Conservation (phyloP, 495 filamentous ascomycete genomes). For the Stereocaulon alpinum region DNA sequence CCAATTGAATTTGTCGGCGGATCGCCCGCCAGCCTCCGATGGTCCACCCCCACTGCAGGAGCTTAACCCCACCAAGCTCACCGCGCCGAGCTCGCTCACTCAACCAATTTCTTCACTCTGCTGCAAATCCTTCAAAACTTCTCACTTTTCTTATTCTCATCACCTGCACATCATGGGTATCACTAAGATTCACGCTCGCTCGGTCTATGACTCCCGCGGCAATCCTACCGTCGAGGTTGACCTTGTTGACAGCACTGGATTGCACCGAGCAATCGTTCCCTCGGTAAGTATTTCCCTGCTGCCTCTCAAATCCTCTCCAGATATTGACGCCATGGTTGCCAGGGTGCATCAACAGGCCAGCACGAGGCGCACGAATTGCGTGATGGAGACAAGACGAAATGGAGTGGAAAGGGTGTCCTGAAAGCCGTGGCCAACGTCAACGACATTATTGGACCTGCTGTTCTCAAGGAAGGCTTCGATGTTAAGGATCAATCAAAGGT, state of each 20-base stretch:
- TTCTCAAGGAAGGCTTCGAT: slow-evolving; percentile 88
- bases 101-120: background rate
- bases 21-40: background rate
- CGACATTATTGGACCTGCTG: slow-evolving; percentile 74
- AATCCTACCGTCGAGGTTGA: slow-evolving; percentile 96
- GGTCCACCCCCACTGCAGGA: background rate
- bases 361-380: slow-evolving; percentile 98
- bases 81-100: background rate
- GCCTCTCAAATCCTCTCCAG: background rate
- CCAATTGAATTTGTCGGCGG: background rate
- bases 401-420: slow-evolving; percentile 77
- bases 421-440: slow-evolving; percentile 98
- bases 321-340: background rate
- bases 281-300: slow-evolving; percentile 93
- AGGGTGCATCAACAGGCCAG: slow-evolving; percentile 50
- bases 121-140: background rate
- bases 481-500: slow-evolving; percentile 94
- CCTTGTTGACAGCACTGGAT: slow-evolving; percentile 88
- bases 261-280: slow-evolving; percentile 97
- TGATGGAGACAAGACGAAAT: slow-evolving; percentile 95
- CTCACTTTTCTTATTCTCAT: background rate
- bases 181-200: slow-evolving; percentile 96
- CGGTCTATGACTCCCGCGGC: slow-evolving; percentile 98
- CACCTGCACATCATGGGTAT: slow-evolving; percentile 64
- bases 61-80: background rate